Evolutionary conservation across 257 asterid species (phyloP).

Genomic region (Paulownia fortunei): DNA sequence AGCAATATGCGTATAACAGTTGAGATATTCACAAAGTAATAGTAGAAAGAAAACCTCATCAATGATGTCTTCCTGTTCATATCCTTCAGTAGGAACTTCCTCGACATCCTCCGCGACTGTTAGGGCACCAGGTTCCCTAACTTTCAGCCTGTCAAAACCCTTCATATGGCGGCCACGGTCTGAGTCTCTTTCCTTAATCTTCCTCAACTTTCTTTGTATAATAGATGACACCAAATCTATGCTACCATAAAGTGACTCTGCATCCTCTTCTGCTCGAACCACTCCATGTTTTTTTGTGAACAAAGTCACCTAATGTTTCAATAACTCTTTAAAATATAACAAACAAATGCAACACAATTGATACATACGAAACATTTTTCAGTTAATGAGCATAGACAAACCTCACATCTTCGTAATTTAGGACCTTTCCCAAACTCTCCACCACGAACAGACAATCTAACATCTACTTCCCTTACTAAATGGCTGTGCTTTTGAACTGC

Average conservation of each 20-base stretch:
- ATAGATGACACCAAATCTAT: conserved; percentile 71
- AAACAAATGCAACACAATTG: not conserved
- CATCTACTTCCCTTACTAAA: conserved; percentile 83
- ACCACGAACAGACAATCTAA: conserved; percentile 70
- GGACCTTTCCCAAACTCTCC: conserved; percentile 86
- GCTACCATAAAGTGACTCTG: conserved; percentile 63
- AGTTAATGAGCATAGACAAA: conserved; percentile 16
- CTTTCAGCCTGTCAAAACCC: conserved; percentile 65
- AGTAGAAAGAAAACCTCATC: conserved; percentile 47
- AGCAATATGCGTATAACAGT: too few relatives aligned
- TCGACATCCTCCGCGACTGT: conserved; percentile 37
- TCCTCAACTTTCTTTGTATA: conserved; percentile 74
- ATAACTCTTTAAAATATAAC: not conserved
- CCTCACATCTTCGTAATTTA: conserved; percentile 77
- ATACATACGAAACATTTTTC: not conserved
- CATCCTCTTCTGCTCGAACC: conserved; percentile 75
- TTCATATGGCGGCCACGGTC: conserved; percentile 87
- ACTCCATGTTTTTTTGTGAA: conserved; percentile 86
- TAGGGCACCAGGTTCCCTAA: conserved; percentile 49
- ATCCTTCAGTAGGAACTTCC: conserved; percentile 45
- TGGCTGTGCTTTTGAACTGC: conserved; percentile 81
- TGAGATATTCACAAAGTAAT: not conserved
- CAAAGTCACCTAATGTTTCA: conserved; percentile 60
- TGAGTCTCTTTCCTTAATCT: conserved; percentile 83
- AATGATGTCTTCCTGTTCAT: conserved; percentile 35